Percentiles rank a stretch among this genome's conserved stretches.
Conservation (phyloP, 176 grass and related monocot genomes). For the Paspalum vaginatum region DNA sequence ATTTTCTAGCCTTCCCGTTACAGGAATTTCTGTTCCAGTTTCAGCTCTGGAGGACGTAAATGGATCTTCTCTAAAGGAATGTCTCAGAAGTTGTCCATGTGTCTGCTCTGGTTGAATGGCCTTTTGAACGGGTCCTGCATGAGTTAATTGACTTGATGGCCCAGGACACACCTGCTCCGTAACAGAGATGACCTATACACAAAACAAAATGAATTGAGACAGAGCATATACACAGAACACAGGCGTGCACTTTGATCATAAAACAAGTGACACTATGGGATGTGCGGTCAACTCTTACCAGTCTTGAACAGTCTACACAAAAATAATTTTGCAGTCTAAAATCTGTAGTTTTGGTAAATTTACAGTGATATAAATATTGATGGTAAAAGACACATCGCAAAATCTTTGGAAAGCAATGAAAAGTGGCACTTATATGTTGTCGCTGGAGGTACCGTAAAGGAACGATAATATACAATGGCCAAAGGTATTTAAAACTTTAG, state of each 20-base stretch:
- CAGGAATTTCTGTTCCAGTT: conserved; percentile 19
- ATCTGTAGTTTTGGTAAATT: conserved; percentile 1
- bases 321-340: conserved; percentile 14
- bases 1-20: conserved; percentile 23
- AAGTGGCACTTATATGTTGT: neutral
- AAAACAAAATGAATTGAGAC: conserved; percentile 32
- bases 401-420: neutral
- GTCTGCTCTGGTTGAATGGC: conserved; percentile 16
- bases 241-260: conserved; percentile 18
- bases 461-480: conserved; percentile 13
- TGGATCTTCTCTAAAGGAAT: conserved; percentile 38
- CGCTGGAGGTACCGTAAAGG: neutral
- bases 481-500: neutral
- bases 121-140: conserved; percentile 30
- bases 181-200: neutral
- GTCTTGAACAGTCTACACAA: neutral
- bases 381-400: neutral
- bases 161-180: conserved; percentile 30
- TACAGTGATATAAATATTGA: neutral
- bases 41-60: conserved; percentile 43
- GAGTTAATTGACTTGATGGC: conserved; percentile 39
- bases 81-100: conserved; percentile 15
- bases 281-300: neutral
- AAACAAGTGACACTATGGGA: conserved; percentile 28
- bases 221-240: neutral